Evolutionary conservation across 371 early-diverging fungal species (phyloP).

Genomic region (Apophysomyces ossiformis): DNA sequence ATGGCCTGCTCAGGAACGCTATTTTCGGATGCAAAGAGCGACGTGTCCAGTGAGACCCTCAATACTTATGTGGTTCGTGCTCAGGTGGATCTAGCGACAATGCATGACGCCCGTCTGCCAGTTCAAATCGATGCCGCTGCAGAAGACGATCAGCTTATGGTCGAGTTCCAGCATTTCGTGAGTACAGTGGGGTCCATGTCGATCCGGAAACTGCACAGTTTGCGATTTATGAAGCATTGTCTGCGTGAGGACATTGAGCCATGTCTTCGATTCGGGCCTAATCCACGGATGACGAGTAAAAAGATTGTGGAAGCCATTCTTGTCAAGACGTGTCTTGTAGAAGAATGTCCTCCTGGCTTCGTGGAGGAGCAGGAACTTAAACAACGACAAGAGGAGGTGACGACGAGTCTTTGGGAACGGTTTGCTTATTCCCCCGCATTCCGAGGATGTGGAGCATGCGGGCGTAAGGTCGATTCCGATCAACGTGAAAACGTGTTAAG

Average conservation of each 20-base stretch:
- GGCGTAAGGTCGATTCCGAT: constrained; percentile 27
- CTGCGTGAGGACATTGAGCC: constrained; percentile 79
- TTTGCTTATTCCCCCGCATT: constrained; percentile 46
- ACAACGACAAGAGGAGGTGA: constrained; percentile 32
- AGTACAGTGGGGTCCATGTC: constrained; percentile 38
- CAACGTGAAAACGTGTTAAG: constrained; percentile 57
- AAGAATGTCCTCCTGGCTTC: constrained; percentile 54
- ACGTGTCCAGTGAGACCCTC: not conserved
- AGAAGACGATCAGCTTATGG: constrained; percentile 25
- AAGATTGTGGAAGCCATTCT: constrained; percentile 85
- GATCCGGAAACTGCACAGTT: constrained; percentile 67
- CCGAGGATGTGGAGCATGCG: constrained; percentile 47
- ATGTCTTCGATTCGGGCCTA: constrained; percentile 90
- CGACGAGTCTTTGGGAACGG: constrained; percentile 55
- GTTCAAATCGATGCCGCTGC: constrained; percentile 17
- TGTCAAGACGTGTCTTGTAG: constrained; percentile 77
- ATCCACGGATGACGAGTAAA: constrained; percentile 75
- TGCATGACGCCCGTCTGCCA: not conserved
- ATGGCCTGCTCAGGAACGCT: not conserved
- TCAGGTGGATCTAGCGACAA: constrained; percentile 22
- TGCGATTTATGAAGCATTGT: constrained; percentile 75
- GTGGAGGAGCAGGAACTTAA: constrained; percentile 29
- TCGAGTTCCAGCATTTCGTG: constrained; percentile 25
- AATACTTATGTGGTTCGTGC: constrained; percentile 17
- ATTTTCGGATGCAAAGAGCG: not conserved